Base-by-base conservation (phyloP, 352 stramenopile species). In the Pythium plurisporium region DNA sequence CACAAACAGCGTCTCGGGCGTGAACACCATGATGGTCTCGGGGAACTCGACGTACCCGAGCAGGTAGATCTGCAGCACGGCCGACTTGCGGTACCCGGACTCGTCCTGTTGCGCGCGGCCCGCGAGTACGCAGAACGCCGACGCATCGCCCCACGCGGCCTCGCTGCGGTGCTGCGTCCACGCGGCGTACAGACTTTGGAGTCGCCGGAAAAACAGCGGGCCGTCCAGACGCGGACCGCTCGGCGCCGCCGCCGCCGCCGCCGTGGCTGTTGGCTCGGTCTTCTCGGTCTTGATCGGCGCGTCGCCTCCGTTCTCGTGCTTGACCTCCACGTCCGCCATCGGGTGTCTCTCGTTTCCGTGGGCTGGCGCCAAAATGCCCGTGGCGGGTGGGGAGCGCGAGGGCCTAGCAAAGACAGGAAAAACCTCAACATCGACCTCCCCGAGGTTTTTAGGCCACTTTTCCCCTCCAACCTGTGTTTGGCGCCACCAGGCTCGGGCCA, bases 1-100 rank as follows among this genome's bases (percentile, higher is more conserved):
- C 15, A 96, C 73, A 55, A 82, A 88, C 22, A 97, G 72, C 64
- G 76, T 93, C 46, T 61, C 64, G 25, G 83, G 77, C 34, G 86
- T 94, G 59, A 97, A 96, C 36, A 97, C 62, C 76, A 97, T 95
- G 33, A 96, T 72, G 25, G 89, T 97, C 69, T 97, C 89, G 2
- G 90, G 81, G 72, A 97, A 96, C 75, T 97, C 90, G 34, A 95
- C 69, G 62, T 91, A 96, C 8, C 86, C 87, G 19, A 97, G 74
- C 38, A 97, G 59, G 56, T 94, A 97, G 63, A 96, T 89, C 74
- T 97, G 89, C 41, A 96, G 53, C 59, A 92, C 81, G 14, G 82
- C 76, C 33, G 87, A 96, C 73, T 96, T 96, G 62, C 84, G 85
- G 62, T 96, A 96, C 22, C 83, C 84, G 8, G 83, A 92, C 51